These are phyloP conservation scores for Quercus phellos DNA, from an alignment of 331 rosid genomes.

Conservation along the genomic window DNA sequence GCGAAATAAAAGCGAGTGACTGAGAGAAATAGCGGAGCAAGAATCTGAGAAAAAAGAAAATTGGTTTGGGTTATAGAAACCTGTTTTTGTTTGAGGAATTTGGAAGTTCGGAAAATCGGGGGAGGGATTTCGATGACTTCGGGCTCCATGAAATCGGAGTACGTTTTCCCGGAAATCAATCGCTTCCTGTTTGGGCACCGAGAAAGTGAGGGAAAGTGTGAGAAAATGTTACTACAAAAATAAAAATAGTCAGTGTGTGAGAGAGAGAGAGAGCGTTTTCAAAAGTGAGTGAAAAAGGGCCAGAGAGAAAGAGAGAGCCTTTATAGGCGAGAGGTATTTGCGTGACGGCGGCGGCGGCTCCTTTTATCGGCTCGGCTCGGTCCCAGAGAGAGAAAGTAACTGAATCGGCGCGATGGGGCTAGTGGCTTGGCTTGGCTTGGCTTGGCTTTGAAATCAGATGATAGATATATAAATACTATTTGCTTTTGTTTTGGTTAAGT, in stretches of 20 bases:
- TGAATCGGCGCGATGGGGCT: no score
- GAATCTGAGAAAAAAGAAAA: background rate
- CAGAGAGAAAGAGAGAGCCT: background rate
- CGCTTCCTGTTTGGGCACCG: slow-evolving; percentile 32
- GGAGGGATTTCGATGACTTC: slow-evolving; percentile 46
- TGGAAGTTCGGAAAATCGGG: slow-evolving; percentile 20
- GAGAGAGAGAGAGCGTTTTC: background rate
- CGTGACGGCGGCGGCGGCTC: background rate
- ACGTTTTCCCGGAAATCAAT: slow-evolving; percentile 5
- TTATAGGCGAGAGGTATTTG: slow-evolving; percentile 11
- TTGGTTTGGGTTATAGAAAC: slow-evolving; percentile 6
- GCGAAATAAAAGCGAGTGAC: background rate
- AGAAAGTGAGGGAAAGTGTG: slow-evolving; percentile 22
- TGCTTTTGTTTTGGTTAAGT: no score
- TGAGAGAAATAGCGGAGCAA: background rate
- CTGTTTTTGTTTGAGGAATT: slow-evolving; percentile 35
- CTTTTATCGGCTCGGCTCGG: slow-evolving; percentile 33
- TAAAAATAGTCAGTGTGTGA: background rate
- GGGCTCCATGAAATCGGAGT: slow-evolving; percentile 42
- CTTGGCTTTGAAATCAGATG: no score
- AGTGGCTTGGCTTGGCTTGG: no score
- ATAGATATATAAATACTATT: no score
- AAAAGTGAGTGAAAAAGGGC: background rate
- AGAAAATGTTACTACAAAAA: background rate
- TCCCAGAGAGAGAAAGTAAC: no score